Conservation (phyloP, 441 rosid genomes). For the Kokia cookei region DNA sequence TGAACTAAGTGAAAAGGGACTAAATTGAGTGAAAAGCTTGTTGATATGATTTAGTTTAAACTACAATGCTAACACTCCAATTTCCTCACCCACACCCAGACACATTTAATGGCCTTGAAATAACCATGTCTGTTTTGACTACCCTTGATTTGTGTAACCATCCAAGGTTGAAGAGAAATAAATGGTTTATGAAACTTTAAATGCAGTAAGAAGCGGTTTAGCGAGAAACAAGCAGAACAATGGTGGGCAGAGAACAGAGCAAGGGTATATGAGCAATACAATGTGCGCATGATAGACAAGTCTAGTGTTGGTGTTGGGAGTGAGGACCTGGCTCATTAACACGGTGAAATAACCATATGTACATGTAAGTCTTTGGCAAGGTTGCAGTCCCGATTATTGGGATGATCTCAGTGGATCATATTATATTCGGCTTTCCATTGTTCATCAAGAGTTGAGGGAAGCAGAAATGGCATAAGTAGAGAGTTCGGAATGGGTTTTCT, state of each 20-base stretch:
- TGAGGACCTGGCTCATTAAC: constrained; percentile 62
- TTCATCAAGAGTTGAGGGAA: constrained; percentile 16
- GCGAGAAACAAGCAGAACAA: constrained; percentile 90
- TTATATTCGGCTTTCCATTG: constrained; percentile 25
- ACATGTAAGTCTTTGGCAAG: constrained; percentile 27
- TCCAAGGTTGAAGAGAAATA: neutral
- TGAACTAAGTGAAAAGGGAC: neutral
- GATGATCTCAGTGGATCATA: constrained; percentile 20
- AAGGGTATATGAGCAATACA: constrained; percentile 83
- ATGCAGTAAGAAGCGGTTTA: constrained; percentile 80
- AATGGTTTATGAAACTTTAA: constrained; percentile 5
- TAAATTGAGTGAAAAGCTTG: neutral
- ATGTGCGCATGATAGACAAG: constrained; percentile 70
- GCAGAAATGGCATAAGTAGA: constrained; percentile 19
- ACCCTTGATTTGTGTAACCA: neutral
- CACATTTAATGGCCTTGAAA: neutral
- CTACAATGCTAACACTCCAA: neutral
- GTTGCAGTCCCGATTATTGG: constrained; percentile 18
- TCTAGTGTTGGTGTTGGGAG: constrained; percentile 57
- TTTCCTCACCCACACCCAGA: neutral
- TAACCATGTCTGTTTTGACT: neutral
- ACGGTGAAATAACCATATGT: constrained; percentile 13
- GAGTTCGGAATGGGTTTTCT: constrained; percentile 28
- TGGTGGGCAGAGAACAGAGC: constrained; percentile 98
- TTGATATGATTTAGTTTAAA: neutral